Percentiles rank a stretch among this genome's conserved stretches.
Evolutionary conservation across 768 basidiomycete genomes (phyloP).

Genomic region (Hericium alpestre): DNA sequence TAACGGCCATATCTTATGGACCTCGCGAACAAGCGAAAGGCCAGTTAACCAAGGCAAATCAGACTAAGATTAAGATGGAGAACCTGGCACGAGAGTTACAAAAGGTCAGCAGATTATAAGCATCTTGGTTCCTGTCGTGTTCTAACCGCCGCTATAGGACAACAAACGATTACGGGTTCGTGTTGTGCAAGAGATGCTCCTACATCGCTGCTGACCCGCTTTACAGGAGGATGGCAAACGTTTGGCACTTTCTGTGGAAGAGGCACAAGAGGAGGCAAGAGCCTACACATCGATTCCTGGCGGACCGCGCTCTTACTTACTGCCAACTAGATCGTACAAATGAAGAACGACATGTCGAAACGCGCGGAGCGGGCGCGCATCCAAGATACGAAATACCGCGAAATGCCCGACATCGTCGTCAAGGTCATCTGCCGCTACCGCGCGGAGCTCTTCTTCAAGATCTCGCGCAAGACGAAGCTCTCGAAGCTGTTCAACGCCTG

Average conservation of each 20-base stretch:
- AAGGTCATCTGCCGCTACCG: slow-evolving; percentile 85
- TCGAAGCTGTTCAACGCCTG: slow-evolving; percentile 77
- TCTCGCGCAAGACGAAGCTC: slow-evolving; percentile 82
- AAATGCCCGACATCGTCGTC: slow-evolving; percentile 83
- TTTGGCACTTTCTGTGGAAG: slow-evolving; percentile 69
- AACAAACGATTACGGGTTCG: slow-evolving; percentile 76
- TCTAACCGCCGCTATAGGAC: slow-evolving; percentile 39
- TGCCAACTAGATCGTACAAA: slow-evolving; percentile 51
- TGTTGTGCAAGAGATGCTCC: slow-evolving; percentile 1
- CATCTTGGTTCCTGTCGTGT: not conserved
- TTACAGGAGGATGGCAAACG: slow-evolving; percentile 77
- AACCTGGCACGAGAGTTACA: slow-evolving; percentile 81
- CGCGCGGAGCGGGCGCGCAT: slow-evolving; percentile 69
- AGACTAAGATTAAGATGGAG: slow-evolving; percentile 84
- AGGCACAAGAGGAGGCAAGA: slow-evolving; percentile 73
- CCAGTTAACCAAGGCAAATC: slow-evolving; percentile 79
- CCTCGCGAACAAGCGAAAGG: slow-evolving; percentile 47
- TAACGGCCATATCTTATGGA: slow-evolving; percentile 11
- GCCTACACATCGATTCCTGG: not conserved
- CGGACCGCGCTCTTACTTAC: not conserved
- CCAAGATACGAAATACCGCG: slow-evolving; percentile 72
- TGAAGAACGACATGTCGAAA: slow-evolving; percentile 75
- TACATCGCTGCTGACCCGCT: slow-evolving; percentile 24
- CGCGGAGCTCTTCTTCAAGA: slow-evolving; percentile 87
- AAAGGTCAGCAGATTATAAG: slow-evolving; percentile 41